Evolutionary conservation across 768 basidiomycete genomes (phyloP), one percentile per base, ranked within the genome.

Genomic region (Boletus reticulatus): DNA sequence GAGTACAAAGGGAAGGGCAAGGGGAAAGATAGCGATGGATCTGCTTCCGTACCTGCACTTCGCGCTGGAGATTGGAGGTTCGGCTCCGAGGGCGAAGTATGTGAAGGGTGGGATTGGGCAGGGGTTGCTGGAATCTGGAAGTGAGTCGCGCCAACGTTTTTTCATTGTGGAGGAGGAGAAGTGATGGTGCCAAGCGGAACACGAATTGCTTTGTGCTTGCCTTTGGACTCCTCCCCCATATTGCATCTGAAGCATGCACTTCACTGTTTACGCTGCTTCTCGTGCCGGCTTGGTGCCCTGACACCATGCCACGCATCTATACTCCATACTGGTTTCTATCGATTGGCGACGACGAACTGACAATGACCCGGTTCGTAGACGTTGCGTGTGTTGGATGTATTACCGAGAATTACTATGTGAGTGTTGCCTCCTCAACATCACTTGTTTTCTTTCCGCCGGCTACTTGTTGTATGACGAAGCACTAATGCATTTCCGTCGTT

Each of bases 71-170:
- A 69, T 24, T 67, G 66, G 67, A 67, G 62, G 29, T 31, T 58
- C 1, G 66, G 67, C 0, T 42, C 44, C 10, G 64, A 60, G 13
- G 62, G 55, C 2, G 71, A 62, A 27, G 56, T 57, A 4, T 71
- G 68, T 45, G 67, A 71, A 6, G 82, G 82, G 5, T 83, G 80
- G 81, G 82, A 84, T 61, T 84, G 84, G 83, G 83, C 82, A 2
- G 83, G 80, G 9, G 80, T 77, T 3, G 65, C 73, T 42, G 83
- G 83, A 17, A 69, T 75, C 47, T 84, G 82, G 81, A 74, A 75
- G 82, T 82, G 60, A 61, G 79, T 69, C 4, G 3, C 11, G 14
- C 45, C 16, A 14, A 20, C 16, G 29, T 38, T 16, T 43, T 51
- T 41, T 42, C 9, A 10, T 13, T 36, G 29, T 8, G 8, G 29